A percentile compares a stretch with the other conserved stretches of the same genome.
These are phyloP conservation scores for Hypoxylon sp. DNA, from an alignment of 2,329 filamentous ascomycete species.

Conservation along the genomic window DNA sequence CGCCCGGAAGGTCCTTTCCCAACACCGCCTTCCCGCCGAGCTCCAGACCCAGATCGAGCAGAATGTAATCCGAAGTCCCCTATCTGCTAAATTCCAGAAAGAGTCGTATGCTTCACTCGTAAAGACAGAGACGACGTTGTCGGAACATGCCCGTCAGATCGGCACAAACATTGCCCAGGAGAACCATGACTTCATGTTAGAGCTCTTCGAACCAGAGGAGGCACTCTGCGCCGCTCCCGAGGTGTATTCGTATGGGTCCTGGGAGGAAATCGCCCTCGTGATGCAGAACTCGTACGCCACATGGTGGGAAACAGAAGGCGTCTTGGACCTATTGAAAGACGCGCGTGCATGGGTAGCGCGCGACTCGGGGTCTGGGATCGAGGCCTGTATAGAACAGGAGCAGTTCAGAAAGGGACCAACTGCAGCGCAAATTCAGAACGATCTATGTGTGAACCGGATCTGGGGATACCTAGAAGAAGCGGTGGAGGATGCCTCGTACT, in stretches of 20 bases:
- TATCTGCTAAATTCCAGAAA: slow-evolving; percentile 38
- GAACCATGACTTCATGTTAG: slow-evolving; percentile 30
- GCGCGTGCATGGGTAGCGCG: slow-evolving; percentile 31
- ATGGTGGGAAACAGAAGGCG: slow-evolving; percentile 42
- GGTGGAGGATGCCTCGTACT: slow-evolving; percentile 38
- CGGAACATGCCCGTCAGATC: slow-evolving; percentile 13
- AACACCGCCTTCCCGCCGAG: slow-evolving; percentile 37
- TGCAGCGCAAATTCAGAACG: slow-evolving; percentile 16
- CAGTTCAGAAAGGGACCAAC: slow-evolving; percentile 18
- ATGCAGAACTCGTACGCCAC: slow-evolving; percentile 42
- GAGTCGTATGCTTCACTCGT: slow-evolving; percentile 12
- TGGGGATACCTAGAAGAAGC: slow-evolving; percentile 41
- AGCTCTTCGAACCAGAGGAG: slow-evolving; percentile 36
- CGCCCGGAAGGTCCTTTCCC: slow-evolving; percentile 35
- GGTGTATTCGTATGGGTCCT: slow-evolving; percentile 24
- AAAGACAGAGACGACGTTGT: slow-evolving; percentile 26
- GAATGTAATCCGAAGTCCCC: slow-evolving; percentile 42
- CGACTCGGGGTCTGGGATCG: slow-evolving; percentile 17
- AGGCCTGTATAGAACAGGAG: slow-evolving; percentile 8
- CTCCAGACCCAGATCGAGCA: slow-evolving; percentile 39
- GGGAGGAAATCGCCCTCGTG: slow-evolving; percentile 32
- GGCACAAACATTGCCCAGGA: slow-evolving; percentile 4
- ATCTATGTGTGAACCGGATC: slow-evolving; percentile 29
- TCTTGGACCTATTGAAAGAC: slow-evolving; percentile 40
- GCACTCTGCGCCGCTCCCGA: slow-evolving; percentile 15